Evolutionary conservation across 1,284 basidiomycete species (phyloP).

Genomic region (Sparassis latifolia): DNA sequence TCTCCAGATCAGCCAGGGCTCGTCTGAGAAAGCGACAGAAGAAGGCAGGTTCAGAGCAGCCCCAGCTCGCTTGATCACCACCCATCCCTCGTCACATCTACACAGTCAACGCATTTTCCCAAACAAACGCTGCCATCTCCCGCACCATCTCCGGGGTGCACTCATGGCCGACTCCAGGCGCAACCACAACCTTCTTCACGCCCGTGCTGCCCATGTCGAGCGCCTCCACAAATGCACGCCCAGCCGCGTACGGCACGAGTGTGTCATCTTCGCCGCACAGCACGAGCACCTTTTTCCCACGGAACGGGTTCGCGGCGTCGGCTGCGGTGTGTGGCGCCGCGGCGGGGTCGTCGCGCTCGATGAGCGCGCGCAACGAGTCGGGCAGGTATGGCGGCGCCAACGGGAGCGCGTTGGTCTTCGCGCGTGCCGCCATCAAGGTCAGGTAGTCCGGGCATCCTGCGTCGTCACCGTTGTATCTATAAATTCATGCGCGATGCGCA

Average conservation of each 20-base stretch:
- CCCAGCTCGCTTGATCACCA: too few relatives aligned
- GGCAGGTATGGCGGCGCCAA: conserved; percentile 57
- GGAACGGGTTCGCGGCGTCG: conserved; percentile 48
- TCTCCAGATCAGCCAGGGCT: conserved; percentile 54
- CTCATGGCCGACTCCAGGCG: conserved; percentile 44
- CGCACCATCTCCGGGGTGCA: conserved; percentile 46
- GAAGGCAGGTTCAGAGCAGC: conserved; percentile 15
- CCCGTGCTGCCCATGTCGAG: conserved; percentile 45
- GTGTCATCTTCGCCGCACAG: conserved; percentile 53
- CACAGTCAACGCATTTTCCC: conserved; percentile 16
- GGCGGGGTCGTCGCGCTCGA: conserved; percentile 41
- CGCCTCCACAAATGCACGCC: conserved; percentile 41
- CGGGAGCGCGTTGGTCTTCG: conserved; percentile 35
- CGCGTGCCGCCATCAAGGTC: conserved; percentile 55
- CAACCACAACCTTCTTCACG: conserved; percentile 41
- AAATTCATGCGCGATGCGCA: too few relatives aligned
- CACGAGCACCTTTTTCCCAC: conserved; percentile 63
- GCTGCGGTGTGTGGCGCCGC: conserved; percentile 30
- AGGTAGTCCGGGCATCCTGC: conserved; percentile 63
- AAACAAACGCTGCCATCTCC: conserved; percentile 39
- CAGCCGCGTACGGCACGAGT: conserved; percentile 52
- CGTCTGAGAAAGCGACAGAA: conserved; percentile 43
- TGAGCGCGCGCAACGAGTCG: conserved; percentile 38
- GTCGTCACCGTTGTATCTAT: not conserved
- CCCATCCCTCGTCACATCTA: too few relatives aligned